Base-by-base conservation (phyloP, 768 basidiomycete genomes). In the Termitomyces sp. region DNA sequence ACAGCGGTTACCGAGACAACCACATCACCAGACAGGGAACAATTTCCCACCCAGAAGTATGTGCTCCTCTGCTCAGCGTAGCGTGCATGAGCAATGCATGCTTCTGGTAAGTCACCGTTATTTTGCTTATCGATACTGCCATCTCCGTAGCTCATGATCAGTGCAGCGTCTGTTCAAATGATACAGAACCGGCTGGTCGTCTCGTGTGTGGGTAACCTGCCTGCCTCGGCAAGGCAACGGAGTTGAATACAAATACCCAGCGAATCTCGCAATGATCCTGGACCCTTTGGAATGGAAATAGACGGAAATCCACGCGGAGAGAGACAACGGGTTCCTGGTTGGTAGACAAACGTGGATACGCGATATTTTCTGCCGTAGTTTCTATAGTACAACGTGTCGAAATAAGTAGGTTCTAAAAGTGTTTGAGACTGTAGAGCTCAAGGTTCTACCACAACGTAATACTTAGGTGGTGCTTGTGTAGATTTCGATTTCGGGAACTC, bases 1-100 rank as follows among this genome's bases (percentile, higher is more conserved):
- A 49, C 43, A 55, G 56, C 62, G 63, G 63, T 65, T 65, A 61
- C 63, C 62, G 63, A 56, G 63, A 55, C 62, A 56, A 64, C 63
- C 37, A 59, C 55, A 59, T 63, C 63, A 60, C 53, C 5, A 29
- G 23, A 25, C 17, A 34, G 19, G 45, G 25, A 32, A 37, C 31
- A 40, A 49, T 41, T 51, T 55, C 54, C 53, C 56, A 51, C 37
- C 55, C 43, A 40, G 17, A 25, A 41, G 52, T 47, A 48, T 50
- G 43, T 61, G 41, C 53, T 50, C 47, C 32, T 31, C 35, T 38
- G 42, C 16, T 42, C 29, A 21, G 19, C 41, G 16, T 46, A 58
- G 25, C 54, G 11, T 56, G 53, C 53, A 46, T 31, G 35, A 6
- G n/a, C n/a, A 23, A 31, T n/a, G 37, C 45, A 53, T 43, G 53